Evolutionary conservation across 352 stramenopile genomes (phyloP), one percentile per base, ranked within the genome.

Genomic region (Elongisporangium undulatum): DNA sequence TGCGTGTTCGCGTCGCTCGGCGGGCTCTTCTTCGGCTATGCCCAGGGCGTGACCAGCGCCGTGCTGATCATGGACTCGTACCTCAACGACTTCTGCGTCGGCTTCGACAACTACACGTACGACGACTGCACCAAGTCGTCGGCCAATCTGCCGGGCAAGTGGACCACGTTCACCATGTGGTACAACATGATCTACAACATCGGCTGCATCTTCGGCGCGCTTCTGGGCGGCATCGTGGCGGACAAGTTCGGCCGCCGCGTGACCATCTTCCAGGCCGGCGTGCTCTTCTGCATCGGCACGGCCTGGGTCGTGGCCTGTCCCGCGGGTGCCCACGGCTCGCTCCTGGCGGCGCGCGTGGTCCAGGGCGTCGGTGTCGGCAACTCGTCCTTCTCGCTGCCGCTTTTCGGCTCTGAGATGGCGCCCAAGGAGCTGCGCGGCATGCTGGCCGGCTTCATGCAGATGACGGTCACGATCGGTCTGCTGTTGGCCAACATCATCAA

Each of bases 401-500:
- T n/a, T n/a, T n/a, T n/a, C n/a, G n/a, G n/a, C n/a, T n/a, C n/a
- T n/a, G n/a, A n/a, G n/a, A n/a, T n/a, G n/a, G n/a, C n/a, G n/a
- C n/a, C n/a, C n/a, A n/a, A n/a, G n/a, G n/a, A n/a, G n/a, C n/a
- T n/a, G n/a, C n/a, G n/a, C n/a, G n/a, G n/a, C n/a, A n/a, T n/a
- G n/a, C n/a, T n/a, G n/a, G n/a, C n/a, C n/a, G n/a, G n/a, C n/a
- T n/a, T n/a, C n/a, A n/a, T n/a, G n/a, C n/a, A n/a, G n/a, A n/a
- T n/a, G n/a, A n/a, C n/a, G n/a, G n/a, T n/a, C n/a, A n/a, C n/a
- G n/a, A 59, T 68, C 16, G 71, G 67, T 10, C 49, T 75, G 50
- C 66, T 69, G 29, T 56, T 79, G 2, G 63, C 63, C 23, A 69
- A 56, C 34, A 53, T 59, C 15, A 53, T 75, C 13, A 75, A 75